These are phyloP conservation scores for Ogataea nonfermentans DNA, from an alignment of 805 yeast genomes.

Conservation along the genomic window DNA sequence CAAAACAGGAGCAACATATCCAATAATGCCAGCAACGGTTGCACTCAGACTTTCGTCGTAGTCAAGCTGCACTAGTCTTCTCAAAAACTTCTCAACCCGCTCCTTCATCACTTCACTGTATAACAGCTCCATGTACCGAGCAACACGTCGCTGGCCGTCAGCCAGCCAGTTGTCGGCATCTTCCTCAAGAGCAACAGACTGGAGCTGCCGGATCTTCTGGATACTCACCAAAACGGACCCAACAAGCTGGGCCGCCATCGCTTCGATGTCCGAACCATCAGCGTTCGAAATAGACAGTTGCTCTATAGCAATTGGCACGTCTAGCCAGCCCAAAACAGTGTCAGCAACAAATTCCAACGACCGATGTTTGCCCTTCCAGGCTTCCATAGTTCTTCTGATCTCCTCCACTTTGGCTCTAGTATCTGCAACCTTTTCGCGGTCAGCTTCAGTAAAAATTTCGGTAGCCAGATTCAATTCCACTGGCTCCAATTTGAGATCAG, in stretches of 20 bases:
- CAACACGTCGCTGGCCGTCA: constrained; percentile 43
- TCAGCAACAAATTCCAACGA: constrained; percentile 36
- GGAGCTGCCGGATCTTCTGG: constrained; percentile 52
- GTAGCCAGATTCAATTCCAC: not conserved
- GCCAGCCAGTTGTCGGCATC: constrained; percentile 73
- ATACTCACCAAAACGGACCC: constrained; percentile 63
- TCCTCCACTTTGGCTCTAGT: constrained; percentile 1
- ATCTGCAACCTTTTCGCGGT: not conserved
- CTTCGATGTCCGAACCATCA: constrained; percentile 41
- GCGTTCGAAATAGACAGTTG: not conserved
- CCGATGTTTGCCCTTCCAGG: constrained; percentile 36
- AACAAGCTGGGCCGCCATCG: constrained; percentile 47
- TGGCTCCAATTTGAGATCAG: not conserved
- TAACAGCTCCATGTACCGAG: constrained; percentile 39
- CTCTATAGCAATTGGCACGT: constrained; percentile 13
- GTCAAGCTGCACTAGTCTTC: constrained; percentile 27
- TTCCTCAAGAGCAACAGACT: constrained; percentile 33
- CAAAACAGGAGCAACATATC: constrained; percentile 62
- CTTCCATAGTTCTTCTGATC: constrained; percentile 19
- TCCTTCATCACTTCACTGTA: constrained; percentile 22
- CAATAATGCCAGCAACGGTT: constrained; percentile 44
- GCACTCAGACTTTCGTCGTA: constrained; percentile 40
- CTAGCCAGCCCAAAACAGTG: constrained; percentile 10
- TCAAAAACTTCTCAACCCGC: constrained; percentile 30
- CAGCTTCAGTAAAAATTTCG: constrained; percentile 1